Conservation (phyloP, 139 green algal genomes). For the Tetraselmis chui region DNA sequence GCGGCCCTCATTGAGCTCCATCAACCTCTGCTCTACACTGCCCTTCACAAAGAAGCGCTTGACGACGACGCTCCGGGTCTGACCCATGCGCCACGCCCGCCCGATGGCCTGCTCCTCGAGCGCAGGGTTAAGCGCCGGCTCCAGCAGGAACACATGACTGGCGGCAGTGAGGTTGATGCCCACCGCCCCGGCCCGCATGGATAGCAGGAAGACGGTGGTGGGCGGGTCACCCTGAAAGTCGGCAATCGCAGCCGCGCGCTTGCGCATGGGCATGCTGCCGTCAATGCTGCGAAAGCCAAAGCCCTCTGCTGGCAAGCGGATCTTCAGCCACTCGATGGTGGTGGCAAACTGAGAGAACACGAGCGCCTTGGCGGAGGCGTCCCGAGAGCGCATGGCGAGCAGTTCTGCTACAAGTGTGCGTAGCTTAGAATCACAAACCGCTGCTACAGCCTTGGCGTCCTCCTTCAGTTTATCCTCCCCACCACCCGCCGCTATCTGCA, state of each 20-base stretch:
- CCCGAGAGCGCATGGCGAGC: constrained; percentile 41
- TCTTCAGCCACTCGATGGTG: constrained; percentile 59
- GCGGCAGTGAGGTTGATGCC: constrained; percentile 71
- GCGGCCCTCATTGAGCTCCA: constrained; percentile 44
- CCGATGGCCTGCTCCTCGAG: constrained; percentile 71
- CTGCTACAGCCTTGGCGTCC: constrained; percentile 13
- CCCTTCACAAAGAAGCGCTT: constrained; percentile 60
- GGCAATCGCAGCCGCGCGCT: constrained; percentile 47
- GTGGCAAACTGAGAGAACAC: constrained; percentile 61
- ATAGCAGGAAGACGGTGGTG: constrained; percentile 69
- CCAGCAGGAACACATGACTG: constrained; percentile 58
- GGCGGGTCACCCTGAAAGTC: constrained; percentile 65
- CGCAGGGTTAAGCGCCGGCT: constrained; percentile 73
- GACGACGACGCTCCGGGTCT: constrained; percentile 51
- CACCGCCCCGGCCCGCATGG: constrained; percentile 36
- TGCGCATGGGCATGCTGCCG: constrained; percentile 53
- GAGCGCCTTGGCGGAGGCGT: constrained; percentile 58
- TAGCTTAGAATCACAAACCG: constrained; percentile 52
- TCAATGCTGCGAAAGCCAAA: constrained; percentile 49
- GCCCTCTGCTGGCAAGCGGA: constrained; percentile 34
- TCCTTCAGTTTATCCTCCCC: background rate
- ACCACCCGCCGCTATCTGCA: constrained; percentile 15
- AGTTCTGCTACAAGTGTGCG: constrained; percentile 49
- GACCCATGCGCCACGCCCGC: constrained; percentile 69
- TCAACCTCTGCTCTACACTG: constrained; percentile 56